phyloP scores from a whole-genome alignment of 73 alveolate genomes.

The Paramecium octaurelia region DNA sequence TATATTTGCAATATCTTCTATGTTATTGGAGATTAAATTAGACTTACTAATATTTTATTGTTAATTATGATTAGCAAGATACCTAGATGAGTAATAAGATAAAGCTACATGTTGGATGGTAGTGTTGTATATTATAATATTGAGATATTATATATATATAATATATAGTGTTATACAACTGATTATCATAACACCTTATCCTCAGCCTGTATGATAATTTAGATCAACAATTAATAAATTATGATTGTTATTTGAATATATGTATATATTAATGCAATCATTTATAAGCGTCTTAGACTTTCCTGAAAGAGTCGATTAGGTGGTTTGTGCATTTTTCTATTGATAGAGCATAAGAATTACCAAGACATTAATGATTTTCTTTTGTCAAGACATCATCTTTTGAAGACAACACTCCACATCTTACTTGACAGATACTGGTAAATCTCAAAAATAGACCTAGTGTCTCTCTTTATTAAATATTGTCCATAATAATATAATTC shows the following conservation, averaged over 20 bases:
- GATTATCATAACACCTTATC: background rate
- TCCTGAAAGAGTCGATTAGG: background rate
- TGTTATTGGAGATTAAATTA: background rate
- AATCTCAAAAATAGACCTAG: background rate
- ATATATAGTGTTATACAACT: background rate
- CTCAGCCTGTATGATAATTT: background rate
- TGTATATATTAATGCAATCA: background rate
- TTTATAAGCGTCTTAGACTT: slow-evolving; percentile 5
- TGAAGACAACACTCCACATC: background rate
- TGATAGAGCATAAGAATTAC: background rate
- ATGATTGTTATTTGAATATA: background rate
- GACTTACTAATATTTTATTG: background rate
- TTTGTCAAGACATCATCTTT: background rate
- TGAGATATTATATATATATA: background rate
- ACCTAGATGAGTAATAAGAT: background rate
- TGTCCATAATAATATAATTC: slow-evolving; percentile 15
- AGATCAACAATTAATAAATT: background rate
- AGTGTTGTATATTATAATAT: background rate
- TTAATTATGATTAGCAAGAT: background rate
- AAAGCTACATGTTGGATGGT: background rate
- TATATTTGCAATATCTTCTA: background rate
- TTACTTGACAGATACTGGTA: background rate
- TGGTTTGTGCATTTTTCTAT: background rate
- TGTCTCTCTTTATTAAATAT: slow-evolving; percentile 14
- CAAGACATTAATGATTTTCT: slow-evolving; percentile 7